Base-by-base conservation (phyloP, 2,329 filamentous ascomycete genomes). In the Fusarium luffae region DNA sequence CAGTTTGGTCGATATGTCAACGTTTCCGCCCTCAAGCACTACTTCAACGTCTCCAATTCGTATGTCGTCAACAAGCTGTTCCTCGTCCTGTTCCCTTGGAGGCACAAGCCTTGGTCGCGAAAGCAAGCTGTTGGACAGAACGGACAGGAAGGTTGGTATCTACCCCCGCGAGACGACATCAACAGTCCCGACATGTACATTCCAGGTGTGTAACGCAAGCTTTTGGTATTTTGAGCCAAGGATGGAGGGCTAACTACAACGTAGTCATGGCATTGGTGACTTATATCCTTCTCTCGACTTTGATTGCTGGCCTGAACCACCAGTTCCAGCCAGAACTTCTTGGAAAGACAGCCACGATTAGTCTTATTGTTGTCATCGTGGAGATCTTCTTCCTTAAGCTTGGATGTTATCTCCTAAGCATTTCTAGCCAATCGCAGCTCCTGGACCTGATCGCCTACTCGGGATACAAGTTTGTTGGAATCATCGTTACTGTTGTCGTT, bases 121-220 rank as follows among this genome's bases (percentile, higher is more conserved):
- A 94, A 97, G 80, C 93, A 97, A 79, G 85, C 91, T 59, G 86
- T 90, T 59, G 89, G 90, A 21, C 88, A 90, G 59, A 89, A 88
- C 77, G 87, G 91, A 52, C 88, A 90, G 74, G 90, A 92, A 69
- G 89, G 89, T 47, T 91, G 90, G 85, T 99, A 96, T 81, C 87
- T 98, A 10, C 93, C 96, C 7, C 96, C 96, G 4, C 88, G 96
- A 70, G 95, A 99, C 80, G 96, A 99, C 78, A 86, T 98, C 80
- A 99, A 99, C 82, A 97, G 93, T 71, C 96, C 97, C 18, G 96
- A 99, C 82, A 98, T 99, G 94, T 99, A 99, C 83, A 99, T 99
- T 75, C 94, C 94, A 63, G 81, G 83, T 85, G 74, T 37, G 81
- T 76, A 32, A 41, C 23, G 28, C 61, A 61, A 14, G n/a, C n/a